A percentile compares a stretch with the other conserved stretches of the same genome.
Evolutionary conservation across 2,329 filamentous ascomycete genomes (phyloP).

Genomic region (Macrophomina pseudophaseolina): DNA sequence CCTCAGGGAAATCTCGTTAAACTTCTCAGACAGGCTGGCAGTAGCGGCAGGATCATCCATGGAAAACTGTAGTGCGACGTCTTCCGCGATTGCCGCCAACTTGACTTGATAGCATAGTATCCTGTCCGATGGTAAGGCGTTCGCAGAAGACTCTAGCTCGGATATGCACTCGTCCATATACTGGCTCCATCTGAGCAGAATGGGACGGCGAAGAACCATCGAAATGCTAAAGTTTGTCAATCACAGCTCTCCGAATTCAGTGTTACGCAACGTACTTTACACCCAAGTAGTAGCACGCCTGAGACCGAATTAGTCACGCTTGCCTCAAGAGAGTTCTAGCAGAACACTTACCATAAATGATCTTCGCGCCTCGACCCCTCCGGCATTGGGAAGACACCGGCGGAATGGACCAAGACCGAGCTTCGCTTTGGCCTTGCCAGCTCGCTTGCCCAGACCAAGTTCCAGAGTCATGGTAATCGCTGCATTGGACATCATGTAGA

Average conservation of each 20-base stretch:
- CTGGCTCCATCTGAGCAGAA: conserved; percentile 64
- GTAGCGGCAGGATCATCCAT: conserved; percentile 60
- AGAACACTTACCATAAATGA: conserved; percentile 57
- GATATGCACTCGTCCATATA: conserved; percentile 68
- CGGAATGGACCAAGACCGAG: conserved; percentile 41
- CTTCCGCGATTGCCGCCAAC: conserved; percentile 63
- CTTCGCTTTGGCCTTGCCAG: conserved; percentile 48
- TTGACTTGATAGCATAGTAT: conserved; percentile 63
- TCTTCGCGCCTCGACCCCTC: conserved; percentile 62
- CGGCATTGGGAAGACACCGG: conserved; percentile 50
- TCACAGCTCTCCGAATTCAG: conserved; percentile 16
- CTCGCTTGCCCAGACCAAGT: conserved; percentile 72
- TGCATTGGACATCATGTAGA: conserved; percentile 84
- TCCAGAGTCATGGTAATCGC: conserved; percentile 83
- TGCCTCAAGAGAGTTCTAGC: not conserved
- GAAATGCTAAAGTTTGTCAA: conserved; percentile 51
- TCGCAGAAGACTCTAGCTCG: conserved; percentile 60
- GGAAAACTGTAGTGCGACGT: conserved; percentile 61
- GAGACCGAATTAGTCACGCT: no score
- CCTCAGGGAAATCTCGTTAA: conserved; percentile 17
- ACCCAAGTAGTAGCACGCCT: conserved; percentile 62
- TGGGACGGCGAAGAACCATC: conserved; percentile 63
- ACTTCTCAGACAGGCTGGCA: conserved; percentile 57
- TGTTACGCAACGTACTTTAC: conserved; percentile 50
- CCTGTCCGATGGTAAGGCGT: conserved; percentile 62